These are phyloP conservation scores for Sarocladium brachiariae DNA, from an alignment of 2,329 filamentous ascomycete species.

Conservation along the genomic window DNA sequence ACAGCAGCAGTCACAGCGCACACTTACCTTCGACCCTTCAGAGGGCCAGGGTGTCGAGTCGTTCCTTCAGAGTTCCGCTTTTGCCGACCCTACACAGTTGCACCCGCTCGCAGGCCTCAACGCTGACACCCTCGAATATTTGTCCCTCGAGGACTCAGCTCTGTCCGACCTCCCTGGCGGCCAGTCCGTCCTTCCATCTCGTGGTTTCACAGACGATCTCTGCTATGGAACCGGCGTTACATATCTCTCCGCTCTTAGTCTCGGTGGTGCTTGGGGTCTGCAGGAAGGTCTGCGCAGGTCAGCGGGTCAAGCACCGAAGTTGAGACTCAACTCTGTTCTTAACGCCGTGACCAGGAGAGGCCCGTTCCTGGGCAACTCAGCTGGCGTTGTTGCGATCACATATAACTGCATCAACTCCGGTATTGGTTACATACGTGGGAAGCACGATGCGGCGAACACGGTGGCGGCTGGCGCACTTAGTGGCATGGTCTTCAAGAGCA, in stretches of 20 bases:
- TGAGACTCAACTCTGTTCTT: constrained; percentile 87
- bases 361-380: constrained; percentile 92
- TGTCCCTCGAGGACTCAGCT: constrained; percentile 85
- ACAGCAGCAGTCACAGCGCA: constrained; percentile 39
- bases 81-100: constrained; percentile 80
- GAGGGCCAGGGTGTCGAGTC: constrained; percentile 75
- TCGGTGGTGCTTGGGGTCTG: constrained; percentile 89
- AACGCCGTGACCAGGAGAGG: constrained; percentile 91
- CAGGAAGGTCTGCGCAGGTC: constrained; percentile 80
- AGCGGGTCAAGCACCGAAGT: constrained; percentile 73
- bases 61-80: constrained; percentile 70
- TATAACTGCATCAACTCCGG: constrained; percentile 92
- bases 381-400: constrained; percentile 88
- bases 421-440: constrained; percentile 71
- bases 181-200: constrained; percentile 83
- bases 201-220: constrained; percentile 96
- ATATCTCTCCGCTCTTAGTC: constrained; percentile 77
- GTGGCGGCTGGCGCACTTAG: constrained; percentile 78
- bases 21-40: constrained; percentile 61
- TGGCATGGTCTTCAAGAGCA: constrained; percentile 95
- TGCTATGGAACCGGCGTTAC: constrained; percentile 96
- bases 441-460: constrained; percentile 87
- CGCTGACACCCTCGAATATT: constrained; percentile 88
- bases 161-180: constrained; percentile 80
- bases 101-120: constrained; percentile 93